A percentile compares a stretch with the other conserved stretches of the same genome.
Evolutionary conservation across 768 basidiomycete genomes (phyloP).

Genomic region (Russula compacta): DNA sequence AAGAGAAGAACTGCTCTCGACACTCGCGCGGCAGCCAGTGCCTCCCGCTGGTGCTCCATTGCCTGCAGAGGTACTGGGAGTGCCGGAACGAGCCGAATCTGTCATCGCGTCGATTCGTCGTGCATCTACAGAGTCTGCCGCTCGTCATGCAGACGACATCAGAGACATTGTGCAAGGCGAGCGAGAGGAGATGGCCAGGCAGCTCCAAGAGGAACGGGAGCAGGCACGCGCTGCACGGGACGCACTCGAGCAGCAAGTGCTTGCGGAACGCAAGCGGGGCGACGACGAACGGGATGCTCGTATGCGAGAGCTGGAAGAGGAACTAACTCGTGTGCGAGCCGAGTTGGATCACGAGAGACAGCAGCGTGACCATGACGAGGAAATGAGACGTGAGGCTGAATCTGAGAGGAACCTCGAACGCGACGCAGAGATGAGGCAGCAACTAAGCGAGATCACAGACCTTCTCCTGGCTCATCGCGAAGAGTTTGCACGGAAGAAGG

Average conservation of each 20-base stretch:
- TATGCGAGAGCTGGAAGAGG: slow-evolving; percentile 53
- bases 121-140: slow-evolving; percentile 45
- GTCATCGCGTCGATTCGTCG: slow-evolving; percentile 32
- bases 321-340: slow-evolving; percentile 44
- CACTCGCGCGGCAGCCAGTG: slow-evolving; percentile 19
- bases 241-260: slow-evolving; percentile 12
- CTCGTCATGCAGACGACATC: slow-evolving; percentile 49
- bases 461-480: slow-evolving; percentile 60
- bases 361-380: slow-evolving; percentile 46
- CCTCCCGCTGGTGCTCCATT: neutral
- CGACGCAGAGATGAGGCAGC: slow-evolving; percentile 48
- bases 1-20: slow-evolving; percentile 38
- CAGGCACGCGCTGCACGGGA: slow-evolving; percentile 18
- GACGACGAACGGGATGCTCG: slow-evolving; percentile 45
- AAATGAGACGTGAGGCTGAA: slow-evolving; percentile 54
- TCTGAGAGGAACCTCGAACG: slow-evolving; percentile 48
- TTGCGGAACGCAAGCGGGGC: slow-evolving; percentile 19
- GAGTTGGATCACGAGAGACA: slow-evolving; percentile 60
- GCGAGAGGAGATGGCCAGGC: slow-evolving; percentile 18
- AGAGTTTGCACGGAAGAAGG: slow-evolving; percentile 49
- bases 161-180: slow-evolving; percentile 30
- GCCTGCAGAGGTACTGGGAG: slow-evolving; percentile 14
- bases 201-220: slow-evolving; percentile 15
- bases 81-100: slow-evolving; percentile 25
- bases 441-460: slow-evolving; percentile 64